Percentiles rank a stretch among this genome's conserved stretches.
These are phyloP conservation scores for Apiotrichum gamsii DNA, from an alignment of 1,284 basidiomycete genomes.

Conservation along the genomic window DNA sequence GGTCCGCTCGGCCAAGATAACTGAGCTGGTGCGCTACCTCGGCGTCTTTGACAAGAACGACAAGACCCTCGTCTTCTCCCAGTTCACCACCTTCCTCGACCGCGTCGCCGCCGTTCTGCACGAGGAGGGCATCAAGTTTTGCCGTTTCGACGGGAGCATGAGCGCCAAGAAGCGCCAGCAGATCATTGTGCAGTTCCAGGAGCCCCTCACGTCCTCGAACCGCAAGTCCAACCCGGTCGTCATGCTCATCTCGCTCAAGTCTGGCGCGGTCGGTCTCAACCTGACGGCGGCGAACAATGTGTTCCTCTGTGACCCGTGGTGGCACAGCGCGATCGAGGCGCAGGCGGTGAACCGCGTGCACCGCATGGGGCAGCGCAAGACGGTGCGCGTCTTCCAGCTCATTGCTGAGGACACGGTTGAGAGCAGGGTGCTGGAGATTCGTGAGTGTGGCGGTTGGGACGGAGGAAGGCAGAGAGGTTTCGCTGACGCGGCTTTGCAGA, in stretches of 20 bases:
- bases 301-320: slow-evolving; percentile 66
- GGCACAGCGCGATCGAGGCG: slow-evolving; percentile 74
- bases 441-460: slow-evolving; percentile 52
- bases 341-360: slow-evolving; percentile 81
- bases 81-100: slow-evolving; percentile 76
- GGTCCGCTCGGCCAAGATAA: slow-evolving; percentile 69
- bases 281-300: slow-evolving; percentile 85
- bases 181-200: slow-evolving; percentile 64
- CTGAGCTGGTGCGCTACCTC: slow-evolving; percentile 67
- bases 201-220: slow-evolving; percentile 53
- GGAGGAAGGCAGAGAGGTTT: no score
- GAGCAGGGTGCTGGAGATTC: slow-evolving; percentile 76
- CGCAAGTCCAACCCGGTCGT: slow-evolving; percentile 57
- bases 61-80: slow-evolving; percentile 76
- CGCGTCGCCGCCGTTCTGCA: slow-evolving; percentile 66
- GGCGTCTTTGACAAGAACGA: slow-evolving; percentile 61
- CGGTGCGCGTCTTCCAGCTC: slow-evolving; percentile 77
- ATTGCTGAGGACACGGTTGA: slow-evolving; percentile 83
- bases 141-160: slow-evolving; percentile 76
- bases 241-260: slow-evolving; percentile 79
- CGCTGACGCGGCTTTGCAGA: slow-evolving; percentile 21
- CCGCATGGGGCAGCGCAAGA: slow-evolving; percentile 71
- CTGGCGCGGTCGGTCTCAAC: slow-evolving; percentile 71
- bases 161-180: slow-evolving; percentile 69
- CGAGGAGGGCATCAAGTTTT: slow-evolving; percentile 62